phyloP scores from a whole-genome alignment of 2,329 filamentous ascomycete species.

The Sporothrix globosa region DNA sequence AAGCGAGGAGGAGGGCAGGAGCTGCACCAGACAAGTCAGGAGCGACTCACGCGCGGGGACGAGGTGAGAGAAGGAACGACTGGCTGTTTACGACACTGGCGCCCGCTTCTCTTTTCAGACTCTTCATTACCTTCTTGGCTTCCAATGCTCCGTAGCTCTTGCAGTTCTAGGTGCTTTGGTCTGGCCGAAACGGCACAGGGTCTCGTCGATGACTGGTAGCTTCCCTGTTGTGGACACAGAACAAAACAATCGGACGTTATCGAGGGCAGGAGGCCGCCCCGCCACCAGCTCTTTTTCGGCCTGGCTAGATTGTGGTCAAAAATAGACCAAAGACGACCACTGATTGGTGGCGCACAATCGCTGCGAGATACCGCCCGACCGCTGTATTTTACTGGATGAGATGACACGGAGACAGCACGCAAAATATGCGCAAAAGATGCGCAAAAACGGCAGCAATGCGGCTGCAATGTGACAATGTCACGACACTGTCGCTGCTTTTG shows the following conservation, averaged over 20 bases:
- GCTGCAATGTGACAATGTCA: conserved; percentile 4
- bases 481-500: neutral
- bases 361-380: conserved; percentile 1
- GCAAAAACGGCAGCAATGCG: neutral
- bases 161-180: neutral
- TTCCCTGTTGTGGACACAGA: neutral
- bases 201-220: neutral
- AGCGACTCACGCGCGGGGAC: conserved; percentile 10
- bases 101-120: no score
- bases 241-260: no score
- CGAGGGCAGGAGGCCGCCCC: conserved; percentile 21
- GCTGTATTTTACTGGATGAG: neutral
- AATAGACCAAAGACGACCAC: neutral
- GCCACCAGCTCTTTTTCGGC: neutral
- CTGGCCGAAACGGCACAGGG: neutral
- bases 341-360: conserved; percentile 18
- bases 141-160: neutral
- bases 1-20: neutral
- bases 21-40: neutral
- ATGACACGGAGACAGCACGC: no score
- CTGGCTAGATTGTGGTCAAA: neutral
- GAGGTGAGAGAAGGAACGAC: conserved; percentile 1
- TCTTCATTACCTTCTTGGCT: conserved; percentile 6
- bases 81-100: neutral
- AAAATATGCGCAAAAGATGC: neutral